phyloP scores from a whole-genome alignment of 148 eudicot species.

The Rhododendron vialii region DNA sequence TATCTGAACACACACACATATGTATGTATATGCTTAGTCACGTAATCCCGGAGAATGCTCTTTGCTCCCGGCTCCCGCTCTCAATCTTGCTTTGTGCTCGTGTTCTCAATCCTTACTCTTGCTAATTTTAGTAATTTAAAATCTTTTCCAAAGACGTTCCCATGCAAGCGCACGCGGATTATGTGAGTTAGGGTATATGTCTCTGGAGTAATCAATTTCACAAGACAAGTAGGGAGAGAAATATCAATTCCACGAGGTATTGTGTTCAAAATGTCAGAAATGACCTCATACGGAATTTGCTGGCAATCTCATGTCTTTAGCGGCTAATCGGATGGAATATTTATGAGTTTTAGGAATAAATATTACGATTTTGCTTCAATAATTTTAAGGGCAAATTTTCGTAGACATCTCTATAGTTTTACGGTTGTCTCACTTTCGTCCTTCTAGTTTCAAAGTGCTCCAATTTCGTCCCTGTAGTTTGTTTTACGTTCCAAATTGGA shows the following conservation, averaged over 20 bases:
- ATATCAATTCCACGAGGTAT: background rate
- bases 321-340: background rate
- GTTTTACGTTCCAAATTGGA: too few species aligned
- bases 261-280: background rate
- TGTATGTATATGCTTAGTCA: background rate
- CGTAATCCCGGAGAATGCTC: background rate
- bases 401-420: too few species aligned
- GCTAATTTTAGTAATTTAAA: background rate
- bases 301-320: background rate
- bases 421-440: too few species aligned
- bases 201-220: background rate
- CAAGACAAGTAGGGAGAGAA: background rate
- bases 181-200: background rate
- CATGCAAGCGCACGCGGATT: background rate
- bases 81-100: background rate
- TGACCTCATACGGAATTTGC: background rate
- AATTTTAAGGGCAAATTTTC: too few species aligned
- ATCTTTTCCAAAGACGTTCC: background rate
- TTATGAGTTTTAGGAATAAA: background rate
- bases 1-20: background rate
- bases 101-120: background rate
- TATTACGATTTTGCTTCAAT: background rate
- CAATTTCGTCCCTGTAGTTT: too few species aligned
- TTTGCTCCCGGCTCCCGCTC: background rate
- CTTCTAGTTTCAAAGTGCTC: too few species aligned